Evolutionary conservation across 2,329 filamentous ascomycete species (phyloP).

Genomic region (Dissoconium aciculare): DNA sequence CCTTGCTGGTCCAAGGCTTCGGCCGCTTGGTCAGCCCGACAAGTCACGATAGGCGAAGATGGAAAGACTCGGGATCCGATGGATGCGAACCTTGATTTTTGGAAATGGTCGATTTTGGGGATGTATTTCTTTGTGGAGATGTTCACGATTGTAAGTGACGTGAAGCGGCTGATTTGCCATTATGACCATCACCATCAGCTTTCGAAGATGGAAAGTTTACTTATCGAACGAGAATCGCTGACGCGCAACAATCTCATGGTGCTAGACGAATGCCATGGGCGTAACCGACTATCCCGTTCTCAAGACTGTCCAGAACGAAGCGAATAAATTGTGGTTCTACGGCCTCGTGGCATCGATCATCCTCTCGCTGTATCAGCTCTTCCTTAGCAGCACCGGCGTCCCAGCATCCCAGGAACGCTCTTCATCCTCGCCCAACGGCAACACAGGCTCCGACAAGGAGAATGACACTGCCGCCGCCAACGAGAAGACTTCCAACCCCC

Average conservation of each 20-base stretch:
- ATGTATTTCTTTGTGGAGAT: slow-evolving; percentile 55
- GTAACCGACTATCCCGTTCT: slow-evolving; percentile 31
- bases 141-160: slow-evolving; percentile 42
- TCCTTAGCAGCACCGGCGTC: too few species aligned
- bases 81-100: slow-evolving; percentile 37
- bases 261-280: slow-evolving; percentile 35
- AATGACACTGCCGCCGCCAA: neutral
- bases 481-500: too few species aligned
- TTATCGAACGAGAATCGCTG: too few species aligned
- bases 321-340: slow-evolving; percentile 56
- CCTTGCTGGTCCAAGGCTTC: slow-evolving; percentile 11
- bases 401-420: too few species aligned
- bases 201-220: too few species aligned
- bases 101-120: slow-evolving; percentile 45
- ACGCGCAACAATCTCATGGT: neutral
- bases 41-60: slow-evolving; percentile 8
- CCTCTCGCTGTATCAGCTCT: slow-evolving; percentile 30
- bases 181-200: too few species aligned
- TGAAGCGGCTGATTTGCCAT: neutral
- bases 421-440: too few species aligned
- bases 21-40: too few species aligned
- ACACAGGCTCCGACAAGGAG: neutral
- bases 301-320: slow-evolving; percentile 39
- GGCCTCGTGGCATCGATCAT: slow-evolving; percentile 39
- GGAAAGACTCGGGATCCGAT: slow-evolving; percentile 18